A percentile compares a stretch with the other conserved stretches of the same genome.
phyloP scores from a whole-genome alignment of 2,329 filamentous ascomycete species.

The Metarhizium robertsii region DNA sequence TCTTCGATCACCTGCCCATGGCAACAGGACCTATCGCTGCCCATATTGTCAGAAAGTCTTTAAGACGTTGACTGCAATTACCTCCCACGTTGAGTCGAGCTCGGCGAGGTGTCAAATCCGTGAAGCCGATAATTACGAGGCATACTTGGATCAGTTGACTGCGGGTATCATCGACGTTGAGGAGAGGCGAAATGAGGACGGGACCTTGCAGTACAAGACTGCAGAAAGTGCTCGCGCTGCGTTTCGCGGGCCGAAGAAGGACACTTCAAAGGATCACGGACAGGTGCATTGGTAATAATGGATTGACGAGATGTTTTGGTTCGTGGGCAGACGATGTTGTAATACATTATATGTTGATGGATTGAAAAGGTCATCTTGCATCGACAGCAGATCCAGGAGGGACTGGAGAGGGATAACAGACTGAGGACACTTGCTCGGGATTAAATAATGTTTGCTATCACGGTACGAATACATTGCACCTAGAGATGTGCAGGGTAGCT shows the following conservation, averaged over 20 bases:
- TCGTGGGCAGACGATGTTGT: background rate
- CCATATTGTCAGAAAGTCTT: constrained; percentile 35
- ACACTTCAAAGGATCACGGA: background rate
- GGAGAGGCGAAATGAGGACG: constrained; percentile 13
- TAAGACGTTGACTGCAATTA: constrained; percentile 30
- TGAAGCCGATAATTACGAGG: constrained; percentile 25
- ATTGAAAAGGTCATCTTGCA: too few relatives aligned
- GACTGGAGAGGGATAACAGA: too few relatives aligned
- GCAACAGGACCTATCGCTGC: constrained; percentile 26
- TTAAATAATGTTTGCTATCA: too few relatives aligned
- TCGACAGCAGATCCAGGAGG: too few relatives aligned
- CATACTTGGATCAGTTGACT: constrained; percentile 23
- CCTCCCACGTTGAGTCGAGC: constrained; percentile 39
- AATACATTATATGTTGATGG: too few relatives aligned
- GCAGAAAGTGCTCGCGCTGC: constrained; percentile 9
- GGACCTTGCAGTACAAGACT: constrained; percentile 17
- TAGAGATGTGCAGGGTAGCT: too few relatives aligned
- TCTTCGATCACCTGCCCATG: constrained; percentile 34
- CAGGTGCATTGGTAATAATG: background rate
- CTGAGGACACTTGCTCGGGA: too few relatives aligned
- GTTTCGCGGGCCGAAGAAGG: background rate
- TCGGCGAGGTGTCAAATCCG: constrained; percentile 33
- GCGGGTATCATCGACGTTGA: constrained; percentile 20
- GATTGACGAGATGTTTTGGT: background rate
- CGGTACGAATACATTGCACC: too few relatives aligned